A percentile compares a stretch with the other conserved stretches of the same genome.
These are phyloP conservation scores for Darksidea phi DNA, from an alignment of 495 filamentous ascomycete species.

Conservation along the genomic window DNA sequence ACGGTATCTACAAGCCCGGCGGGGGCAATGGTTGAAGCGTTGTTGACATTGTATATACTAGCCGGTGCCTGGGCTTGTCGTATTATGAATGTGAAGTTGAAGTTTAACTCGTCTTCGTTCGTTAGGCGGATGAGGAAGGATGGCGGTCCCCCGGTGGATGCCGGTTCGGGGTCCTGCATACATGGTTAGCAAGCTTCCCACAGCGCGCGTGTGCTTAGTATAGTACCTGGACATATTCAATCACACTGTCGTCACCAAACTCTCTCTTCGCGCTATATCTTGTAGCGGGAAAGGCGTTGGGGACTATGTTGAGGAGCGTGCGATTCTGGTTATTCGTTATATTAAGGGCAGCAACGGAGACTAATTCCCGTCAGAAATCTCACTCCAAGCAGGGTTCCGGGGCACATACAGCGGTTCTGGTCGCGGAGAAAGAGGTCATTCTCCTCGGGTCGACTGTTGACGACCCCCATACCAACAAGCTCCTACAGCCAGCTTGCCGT, in stretches of 20 bases:
- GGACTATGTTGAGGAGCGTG: constrained; percentile 71
- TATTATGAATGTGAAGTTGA: constrained; percentile 88
- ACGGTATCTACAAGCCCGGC: constrained; percentile 62
- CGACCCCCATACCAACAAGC: constrained; percentile 72
- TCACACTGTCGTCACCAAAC: constrained; percentile 65
- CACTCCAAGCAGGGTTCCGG: constrained; percentile 8
- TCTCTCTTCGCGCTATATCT: constrained; percentile 76
- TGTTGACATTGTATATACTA: constrained; percentile 48
- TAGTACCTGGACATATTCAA: constrained; percentile 90
- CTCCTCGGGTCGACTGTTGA: constrained; percentile 78
- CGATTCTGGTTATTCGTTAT: constrained; percentile 75
- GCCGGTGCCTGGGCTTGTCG: constrained; percentile 59
- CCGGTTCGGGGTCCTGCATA: constrained; percentile 69
- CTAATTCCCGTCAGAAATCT: constrained; percentile 48
- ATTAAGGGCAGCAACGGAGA: constrained; percentile 77
- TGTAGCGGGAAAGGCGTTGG: constrained; percentile 85
- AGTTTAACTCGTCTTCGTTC: constrained; percentile 87
- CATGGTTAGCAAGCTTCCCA: background rate
- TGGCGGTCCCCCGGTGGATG: constrained; percentile 55
- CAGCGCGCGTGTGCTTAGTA: background rate
- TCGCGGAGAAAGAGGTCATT: constrained; percentile 81
- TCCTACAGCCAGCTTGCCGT: constrained; percentile 23
- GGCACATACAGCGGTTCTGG: constrained; percentile 73
- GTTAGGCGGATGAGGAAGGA: constrained; percentile 79
- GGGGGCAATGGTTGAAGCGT: constrained; percentile 49